Percentiles rank a stretch among this genome's conserved stretches.
Evolutionary conservation across 768 basidiomycete genomes (phyloP).

Genomic region (Tricholoma flavovirens): DNA sequence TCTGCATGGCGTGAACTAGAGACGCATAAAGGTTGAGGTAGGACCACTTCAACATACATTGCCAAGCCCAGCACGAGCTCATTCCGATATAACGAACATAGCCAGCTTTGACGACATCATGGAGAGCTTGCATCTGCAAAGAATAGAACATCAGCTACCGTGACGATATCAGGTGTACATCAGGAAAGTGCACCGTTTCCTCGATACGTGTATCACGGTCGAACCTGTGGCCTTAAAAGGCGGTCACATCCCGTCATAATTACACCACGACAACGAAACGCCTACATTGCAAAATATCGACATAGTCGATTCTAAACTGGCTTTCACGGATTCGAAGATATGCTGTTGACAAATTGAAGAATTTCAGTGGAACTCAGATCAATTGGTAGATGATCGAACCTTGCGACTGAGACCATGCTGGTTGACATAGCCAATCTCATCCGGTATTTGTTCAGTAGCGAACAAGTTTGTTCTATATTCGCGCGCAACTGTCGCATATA

Average conservation of each 20-base stretch:
- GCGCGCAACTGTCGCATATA: constrained; percentile 28
- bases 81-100: constrained; percentile 58
- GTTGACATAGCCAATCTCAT: constrained; percentile 50
- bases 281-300: not conserved
- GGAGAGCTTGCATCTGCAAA: constrained; percentile 56
- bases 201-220: constrained; percentile 53
- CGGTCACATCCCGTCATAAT: not conserved
- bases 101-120: constrained; percentile 60
- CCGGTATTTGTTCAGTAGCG: constrained; percentile 16
- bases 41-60: constrained; percentile 32
- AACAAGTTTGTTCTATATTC: constrained; percentile 10
- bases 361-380: not conserved
- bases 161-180: too few relatives aligned
- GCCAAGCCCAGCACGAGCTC: constrained; percentile 50
- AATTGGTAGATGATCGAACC: constrained; percentile 2
- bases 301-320: not conserved
- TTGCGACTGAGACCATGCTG: constrained; percentile 38
- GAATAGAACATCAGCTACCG: not conserved
- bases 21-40: not conserved
- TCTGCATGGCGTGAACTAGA: constrained; percentile 52
- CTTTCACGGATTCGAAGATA: constrained; percentile 48
- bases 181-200: constrained; percentile 35
- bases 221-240: constrained; percentile 43
- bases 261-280: not conserved
- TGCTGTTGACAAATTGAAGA: constrained; percentile 33